phyloP scores from a whole-genome alignment of 306 rosid species.

The Potentilla sterilis region DNA sequence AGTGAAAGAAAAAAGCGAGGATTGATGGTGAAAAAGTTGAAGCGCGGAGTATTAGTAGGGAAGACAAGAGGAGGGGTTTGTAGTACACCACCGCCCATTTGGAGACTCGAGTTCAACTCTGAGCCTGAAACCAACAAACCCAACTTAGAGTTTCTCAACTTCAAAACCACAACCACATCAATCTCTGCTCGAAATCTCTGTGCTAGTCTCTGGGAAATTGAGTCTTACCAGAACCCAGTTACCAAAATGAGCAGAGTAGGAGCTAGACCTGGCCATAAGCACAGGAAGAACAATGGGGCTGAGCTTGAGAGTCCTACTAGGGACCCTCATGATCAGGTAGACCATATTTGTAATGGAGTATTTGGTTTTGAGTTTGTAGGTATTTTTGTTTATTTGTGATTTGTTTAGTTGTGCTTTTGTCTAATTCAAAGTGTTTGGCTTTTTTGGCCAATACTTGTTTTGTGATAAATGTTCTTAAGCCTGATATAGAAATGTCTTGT shows the following conservation, averaged over 20 bases:
- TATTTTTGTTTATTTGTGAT: neutral
- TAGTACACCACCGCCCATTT: constrained; percentile 74
- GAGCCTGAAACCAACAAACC: constrained; percentile 6
- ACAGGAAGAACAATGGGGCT: constrained; percentile 21
- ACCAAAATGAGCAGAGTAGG: constrained; percentile 34
- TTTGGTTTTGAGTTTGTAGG: neutral
- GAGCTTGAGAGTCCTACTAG: constrained; percentile 35
- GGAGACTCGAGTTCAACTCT: constrained; percentile 59
- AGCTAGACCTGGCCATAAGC: constrained; percentile 36
- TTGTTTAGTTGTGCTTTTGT: constrained; percentile 9
- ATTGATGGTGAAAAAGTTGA: constrained; percentile 55
- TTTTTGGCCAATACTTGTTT: constrained; percentile 19
- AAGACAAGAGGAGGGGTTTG: constrained; percentile 43
- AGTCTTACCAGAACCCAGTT: constrained; percentile 45
- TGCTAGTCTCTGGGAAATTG: constrained; percentile 65
- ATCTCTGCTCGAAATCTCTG: constrained; percentile 79
- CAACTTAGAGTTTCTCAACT: constrained; percentile 46
- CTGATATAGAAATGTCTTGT: neutral
- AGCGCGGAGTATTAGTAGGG: constrained; percentile 39
- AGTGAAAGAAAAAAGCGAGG: constrained; percentile 34
- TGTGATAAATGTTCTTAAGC: neutral
- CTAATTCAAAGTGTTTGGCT: neutral
- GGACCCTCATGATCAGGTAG: constrained; percentile 44
- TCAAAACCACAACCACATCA: constrained; percentile 25
- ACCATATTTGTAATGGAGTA: neutral